Conservation (phyloP, 495 filamentous ascomycete genomes). For the Tuber microsphaerosporum region DNA sequence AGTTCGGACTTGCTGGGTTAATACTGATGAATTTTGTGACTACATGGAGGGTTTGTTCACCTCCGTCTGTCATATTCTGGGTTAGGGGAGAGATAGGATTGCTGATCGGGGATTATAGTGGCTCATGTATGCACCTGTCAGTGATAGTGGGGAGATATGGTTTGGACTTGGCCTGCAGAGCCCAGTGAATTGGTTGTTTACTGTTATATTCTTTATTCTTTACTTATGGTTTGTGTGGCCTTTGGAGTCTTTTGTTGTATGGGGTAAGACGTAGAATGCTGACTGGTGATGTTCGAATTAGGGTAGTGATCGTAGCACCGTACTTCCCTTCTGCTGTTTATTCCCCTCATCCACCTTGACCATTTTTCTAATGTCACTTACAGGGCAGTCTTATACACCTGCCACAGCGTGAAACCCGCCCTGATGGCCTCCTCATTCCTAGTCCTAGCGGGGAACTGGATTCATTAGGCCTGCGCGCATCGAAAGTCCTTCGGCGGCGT, state of each 20-base stretch:
- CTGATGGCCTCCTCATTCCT: constrained; percentile 67
- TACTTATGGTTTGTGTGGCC: constrained; percentile 51
- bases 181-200: constrained; percentile 87
- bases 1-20: constrained; percentile 80
- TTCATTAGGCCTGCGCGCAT: constrained; percentile 75
- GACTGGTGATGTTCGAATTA: not conserved
- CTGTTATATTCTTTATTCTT: constrained; percentile 74
- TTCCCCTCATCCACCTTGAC: constrained; percentile 1
- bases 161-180: constrained; percentile 63
- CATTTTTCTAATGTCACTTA: constrained; percentile 2
- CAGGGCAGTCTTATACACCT: constrained; percentile 63
- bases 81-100: not conserved
- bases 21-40: constrained; percentile 86
- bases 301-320: constrained; percentile 55
- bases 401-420: constrained; percentile 66
- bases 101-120: not conserved
- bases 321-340: constrained; percentile 42
- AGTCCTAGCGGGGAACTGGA: constrained; percentile 81
- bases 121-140: constrained; percentile 69
- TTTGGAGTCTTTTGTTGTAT: not conserved
- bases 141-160: constrained; percentile 64
- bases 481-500: constrained; percentile 61
- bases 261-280: not conserved
- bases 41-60: constrained; percentile 76
- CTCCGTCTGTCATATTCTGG: not conserved